Evolutionary conservation across 768 basidiomycete genomes (phyloP).

Genomic region (Podaxis sp.): DNA sequence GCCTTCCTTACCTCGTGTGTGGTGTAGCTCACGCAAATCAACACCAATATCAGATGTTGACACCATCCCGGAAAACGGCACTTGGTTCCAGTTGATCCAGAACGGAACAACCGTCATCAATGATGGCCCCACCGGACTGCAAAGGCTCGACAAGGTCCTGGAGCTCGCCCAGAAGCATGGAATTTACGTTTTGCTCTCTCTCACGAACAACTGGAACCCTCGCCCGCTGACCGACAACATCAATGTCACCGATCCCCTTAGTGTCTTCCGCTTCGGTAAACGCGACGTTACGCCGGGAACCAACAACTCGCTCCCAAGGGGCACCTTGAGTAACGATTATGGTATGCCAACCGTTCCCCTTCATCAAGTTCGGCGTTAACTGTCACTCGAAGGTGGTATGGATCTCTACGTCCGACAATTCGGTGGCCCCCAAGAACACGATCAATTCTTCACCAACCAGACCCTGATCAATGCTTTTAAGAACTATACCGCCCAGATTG

Average conservation of each 20-base stretch:
- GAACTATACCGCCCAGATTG: conserved; percentile 56
- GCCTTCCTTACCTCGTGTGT: conserved; percentile 2
- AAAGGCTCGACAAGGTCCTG: conserved; percentile 59
- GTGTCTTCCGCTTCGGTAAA: conserved; percentile 15
- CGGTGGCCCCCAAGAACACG: conserved; percentile 41
- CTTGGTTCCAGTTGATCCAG: conserved; percentile 60
- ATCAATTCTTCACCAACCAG: conserved; percentile 56
- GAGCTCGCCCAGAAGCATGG: conserved; percentile 52
- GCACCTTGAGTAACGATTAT: conserved; percentile 60
- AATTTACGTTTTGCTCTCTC: conserved; percentile 49
- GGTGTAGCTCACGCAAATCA: not conserved
- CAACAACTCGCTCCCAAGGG: conserved; percentile 44
- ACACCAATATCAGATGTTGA: conserved; percentile 41
- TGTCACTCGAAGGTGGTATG: conserved; percentile 50
- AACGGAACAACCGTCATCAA: conserved; percentile 59
- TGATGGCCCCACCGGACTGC: conserved; percentile 57
- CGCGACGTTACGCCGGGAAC: conserved; percentile 30
- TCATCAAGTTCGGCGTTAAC: conserved; percentile 12
- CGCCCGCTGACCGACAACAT: conserved; percentile 30
- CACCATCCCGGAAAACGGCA: conserved; percentile 51
- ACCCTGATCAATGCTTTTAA: conserved; percentile 49
- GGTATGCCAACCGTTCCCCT: conserved; percentile 32
- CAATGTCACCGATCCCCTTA: conserved; percentile 18
- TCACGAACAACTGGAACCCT: conserved; percentile 66
- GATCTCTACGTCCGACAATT: conserved; percentile 60